A percentile compares a stretch with the other conserved stretches of the same genome.
These are phyloP conservation scores for Saccharomycopsis sp. DNA, from an alignment of 805 yeast species.

Conservation along the genomic window DNA sequence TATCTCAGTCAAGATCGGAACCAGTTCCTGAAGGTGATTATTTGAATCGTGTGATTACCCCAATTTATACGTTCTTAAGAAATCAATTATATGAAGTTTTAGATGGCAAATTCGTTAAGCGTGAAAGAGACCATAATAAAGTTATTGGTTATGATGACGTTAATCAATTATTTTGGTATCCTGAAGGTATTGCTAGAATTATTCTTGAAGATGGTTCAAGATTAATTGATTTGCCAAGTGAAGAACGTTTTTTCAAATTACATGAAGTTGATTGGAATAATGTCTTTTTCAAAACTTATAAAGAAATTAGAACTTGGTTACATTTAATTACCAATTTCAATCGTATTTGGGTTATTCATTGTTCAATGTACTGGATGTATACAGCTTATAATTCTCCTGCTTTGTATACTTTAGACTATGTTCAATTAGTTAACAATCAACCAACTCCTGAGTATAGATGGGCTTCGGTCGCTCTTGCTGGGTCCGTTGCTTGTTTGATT, in stretches of 20 bases:
- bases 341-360: conserved; percentile 96
- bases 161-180: conserved; percentile 98
- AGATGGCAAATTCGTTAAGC: conserved; percentile 51
- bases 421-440: conserved; percentile 72
- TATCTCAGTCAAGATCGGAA: conserved; percentile 72
- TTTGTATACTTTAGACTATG: conserved; percentile 79
- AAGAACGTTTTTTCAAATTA: conserved; percentile 80
- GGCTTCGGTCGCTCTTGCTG: conserved; percentile 92
- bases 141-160: conserved; percentile 94
- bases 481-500: conserved; percentile 73
- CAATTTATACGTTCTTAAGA: conserved; percentile 63
- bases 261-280: conserved; percentile 91
- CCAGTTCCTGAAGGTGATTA: conserved; percentile 60
- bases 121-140: conserved; percentile 61
- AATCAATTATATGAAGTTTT: conserved; percentile 56
- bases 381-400: conserved; percentile 89
- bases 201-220: conserved; percentile 88
- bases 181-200: conserved; percentile 95
- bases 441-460: conserved; percentile 89
- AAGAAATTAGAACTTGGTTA: conserved; percentile 96
- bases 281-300: conserved; percentile 92
- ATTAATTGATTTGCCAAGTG: conserved; percentile 80
- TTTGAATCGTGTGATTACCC: conserved; percentile 87
- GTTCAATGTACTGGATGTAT: conserved; percentile 90
- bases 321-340: conserved; percentile 92